These are phyloP conservation scores for Clavariopsis aquatica DNA, from an alignment of 495 filamentous ascomycete genomes.

Conservation along the genomic window DNA sequence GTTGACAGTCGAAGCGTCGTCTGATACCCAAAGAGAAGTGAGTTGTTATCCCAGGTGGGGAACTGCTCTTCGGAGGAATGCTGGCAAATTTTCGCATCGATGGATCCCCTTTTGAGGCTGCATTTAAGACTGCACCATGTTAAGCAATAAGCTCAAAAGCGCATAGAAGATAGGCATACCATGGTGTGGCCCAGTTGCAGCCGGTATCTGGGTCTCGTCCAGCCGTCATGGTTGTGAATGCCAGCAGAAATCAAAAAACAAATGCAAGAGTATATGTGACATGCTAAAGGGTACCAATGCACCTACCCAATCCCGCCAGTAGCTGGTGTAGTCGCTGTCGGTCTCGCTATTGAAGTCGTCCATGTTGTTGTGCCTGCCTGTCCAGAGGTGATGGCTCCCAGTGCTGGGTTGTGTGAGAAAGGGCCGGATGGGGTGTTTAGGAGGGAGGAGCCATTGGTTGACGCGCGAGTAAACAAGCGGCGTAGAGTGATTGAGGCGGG, in stretches of 20 bases:
- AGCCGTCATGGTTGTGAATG: background rate
- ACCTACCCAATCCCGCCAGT: conserved; percentile 99
- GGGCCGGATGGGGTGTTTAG: background rate
- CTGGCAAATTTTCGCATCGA: background rate
- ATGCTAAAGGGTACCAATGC: background rate
- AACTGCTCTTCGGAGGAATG: background rate
- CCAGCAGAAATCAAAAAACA: background rate
- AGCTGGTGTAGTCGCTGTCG: conserved; percentile 98
- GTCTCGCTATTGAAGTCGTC: conserved; percentile 97
- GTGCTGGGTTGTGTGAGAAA: background rate
- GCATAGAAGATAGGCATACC: background rate
- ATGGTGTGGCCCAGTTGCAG: background rate
- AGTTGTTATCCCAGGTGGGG: background rate
- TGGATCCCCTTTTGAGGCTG: conserved; percentile 2
- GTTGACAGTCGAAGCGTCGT: background rate
- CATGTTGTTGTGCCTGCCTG: conserved; percentile 53
- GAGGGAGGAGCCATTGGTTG: conserved; percentile 3
- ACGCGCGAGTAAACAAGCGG: background rate
- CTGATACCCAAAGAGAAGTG: background rate
- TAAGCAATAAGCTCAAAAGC: background rate
- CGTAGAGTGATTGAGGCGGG: conserved; percentile 1
- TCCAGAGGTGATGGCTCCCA: background rate
- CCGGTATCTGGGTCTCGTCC: background rate
- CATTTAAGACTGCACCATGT: background rate
- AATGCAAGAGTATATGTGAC: background rate